Evolutionary conservation across 2,329 filamentous ascomycete genomes (phyloP), one percentile per base, ranked within the genome.

Genomic region (Ambrosiella beaveri): DNA sequence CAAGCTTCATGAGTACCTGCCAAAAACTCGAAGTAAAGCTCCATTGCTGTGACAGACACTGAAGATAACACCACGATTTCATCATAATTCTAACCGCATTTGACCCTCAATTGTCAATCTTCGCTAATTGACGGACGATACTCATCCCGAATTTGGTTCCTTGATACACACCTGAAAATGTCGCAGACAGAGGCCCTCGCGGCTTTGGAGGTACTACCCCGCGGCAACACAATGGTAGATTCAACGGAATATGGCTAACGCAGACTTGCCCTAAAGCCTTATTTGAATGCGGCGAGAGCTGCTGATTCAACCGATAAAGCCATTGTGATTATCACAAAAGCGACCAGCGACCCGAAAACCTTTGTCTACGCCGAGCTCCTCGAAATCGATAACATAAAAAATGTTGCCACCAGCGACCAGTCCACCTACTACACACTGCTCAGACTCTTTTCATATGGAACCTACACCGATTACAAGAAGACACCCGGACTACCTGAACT

Each of bases 301-400:
- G 88, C 88, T 62, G 87, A 81, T 6, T 88, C 89, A 9, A 84
- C 88, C 45, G 84, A 86, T 64, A 88, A 89, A 60, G 85, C 90
- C 47, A 84, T 86, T 66, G 89, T 95, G 68, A 80, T 97, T 57
- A 80, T 97, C 68, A 81, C 78, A 50, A 87, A 89, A 71, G 93
- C 90, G 62, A 97, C 89, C 55, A 89, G 88, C n/a, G 84, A 84
- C 58, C 82, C 86, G 36, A 87, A 89, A 70, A 95, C 90, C 63
- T 98, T 85, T 70, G 79, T 97, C 71, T 98, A 98, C 73, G 81
- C 86, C 64, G 91, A 97, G 72, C 83, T 98, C n/a, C 82, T 98
- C 41, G 78, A 86, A 65, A 82, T 83, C 1, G 81, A 86, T 0
- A 82, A 88, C 64, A 82, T 97, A 63, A 86, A 93, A 70, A 77